phyloP scores from a whole-genome alignment of 257 asterid genomes.

The Voacanga thouarsii region DNA sequence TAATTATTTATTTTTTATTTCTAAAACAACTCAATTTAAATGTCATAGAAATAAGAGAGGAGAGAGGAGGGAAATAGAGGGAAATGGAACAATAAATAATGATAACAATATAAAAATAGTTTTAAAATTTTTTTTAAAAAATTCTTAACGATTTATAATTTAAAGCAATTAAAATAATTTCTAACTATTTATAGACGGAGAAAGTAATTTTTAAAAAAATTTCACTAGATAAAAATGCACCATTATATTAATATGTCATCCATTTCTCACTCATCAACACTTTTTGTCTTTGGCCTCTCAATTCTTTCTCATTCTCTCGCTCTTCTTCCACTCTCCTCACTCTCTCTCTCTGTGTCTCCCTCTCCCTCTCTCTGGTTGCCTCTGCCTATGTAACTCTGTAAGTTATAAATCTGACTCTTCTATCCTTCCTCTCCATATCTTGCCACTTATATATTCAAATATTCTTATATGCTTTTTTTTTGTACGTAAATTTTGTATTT shows the following conservation, averaged over 20 bases:
- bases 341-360: background rate
- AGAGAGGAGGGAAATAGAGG: too few relatives aligned
- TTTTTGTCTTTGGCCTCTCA: slow-evolving; percentile 16
- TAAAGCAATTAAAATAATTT: too few relatives aligned
- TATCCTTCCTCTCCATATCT: background rate
- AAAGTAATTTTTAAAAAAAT: too few relatives aligned
- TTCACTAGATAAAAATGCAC: background rate
- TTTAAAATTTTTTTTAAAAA: too few relatives aligned
- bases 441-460: background rate
- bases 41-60: too few relatives aligned
- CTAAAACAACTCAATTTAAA: too few relatives aligned
- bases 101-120: too few relatives aligned
- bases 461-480: background rate
- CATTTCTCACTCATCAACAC: slow-evolving; percentile 12
- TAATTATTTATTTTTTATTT: too few relatives aligned
- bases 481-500: background rate
- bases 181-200: too few relatives aligned
- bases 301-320: background rate
- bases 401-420: slow-evolving; percentile 3
- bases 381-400: slow-evolving; percentile 1
- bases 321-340: slow-evolving; percentile 18
- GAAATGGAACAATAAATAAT: too few relatives aligned
- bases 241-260: slow-evolving; percentile 12
- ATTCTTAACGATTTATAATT: too few relatives aligned
- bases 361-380: background rate